These are phyloP conservation scores for Tanozyma kutaoensis DNA, from an alignment of 805 yeast genomes.

Conservation along the genomic window DNA sequence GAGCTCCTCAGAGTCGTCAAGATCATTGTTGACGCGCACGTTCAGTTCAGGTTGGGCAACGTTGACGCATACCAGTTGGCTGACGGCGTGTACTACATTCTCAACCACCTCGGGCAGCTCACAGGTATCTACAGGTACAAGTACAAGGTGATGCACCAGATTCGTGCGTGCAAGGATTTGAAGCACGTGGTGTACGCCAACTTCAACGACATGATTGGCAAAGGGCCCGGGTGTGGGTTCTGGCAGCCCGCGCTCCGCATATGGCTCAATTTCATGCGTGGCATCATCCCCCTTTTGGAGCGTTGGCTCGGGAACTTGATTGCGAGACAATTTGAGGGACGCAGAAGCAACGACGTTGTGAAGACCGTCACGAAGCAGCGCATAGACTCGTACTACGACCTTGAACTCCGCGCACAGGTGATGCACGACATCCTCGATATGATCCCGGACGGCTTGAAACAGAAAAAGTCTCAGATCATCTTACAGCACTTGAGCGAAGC, in stretches of 20 bases:
- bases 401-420: conserved; percentile 87
- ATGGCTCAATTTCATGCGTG: conserved; percentile 87
- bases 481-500: conserved; percentile 94
- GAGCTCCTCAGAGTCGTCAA: conserved; percentile 80
- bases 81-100: conserved; percentile 81
- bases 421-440: conserved; percentile 92
- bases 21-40: conserved; percentile 84
- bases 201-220: conserved; percentile 79
- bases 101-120: conserved; percentile 89
- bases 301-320: conserved; percentile 89
- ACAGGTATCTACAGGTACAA: conserved; percentile 96
- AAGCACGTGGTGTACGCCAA: conserved; percentile 83
- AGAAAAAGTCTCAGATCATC: conserved; percentile 74
- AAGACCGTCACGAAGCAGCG: conserved; percentile 94
- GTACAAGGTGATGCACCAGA: conserved; percentile 97
- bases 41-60: conserved; percentile 79
- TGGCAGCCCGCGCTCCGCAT: conserved; percentile 99
- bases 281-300: conserved; percentile 81
- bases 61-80: conserved; percentile 91
- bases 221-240: conserved; percentile 97
- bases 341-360: conserved; percentile 82
- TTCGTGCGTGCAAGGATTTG: conserved; percentile 87
- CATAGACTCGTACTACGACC: conserved; percentile 86
- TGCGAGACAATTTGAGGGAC: conserved; percentile 91
- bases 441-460: conserved; percentile 92